Evolutionary conservation across 345 rosid species (phyloP).

Genomic region (Heritiera fomes): DNA sequence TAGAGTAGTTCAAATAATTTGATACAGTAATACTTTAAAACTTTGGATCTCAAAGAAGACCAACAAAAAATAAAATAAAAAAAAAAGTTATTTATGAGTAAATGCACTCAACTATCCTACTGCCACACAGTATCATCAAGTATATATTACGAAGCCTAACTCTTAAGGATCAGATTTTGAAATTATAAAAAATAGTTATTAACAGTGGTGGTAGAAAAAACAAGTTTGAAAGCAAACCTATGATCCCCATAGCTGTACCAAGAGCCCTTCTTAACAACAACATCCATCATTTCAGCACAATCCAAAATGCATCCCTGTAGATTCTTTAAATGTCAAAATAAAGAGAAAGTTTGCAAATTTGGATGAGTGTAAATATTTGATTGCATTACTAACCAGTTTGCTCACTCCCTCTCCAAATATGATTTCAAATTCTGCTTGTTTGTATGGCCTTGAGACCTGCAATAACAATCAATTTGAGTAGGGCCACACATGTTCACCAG

Average conservation of each 20-base stretch:
- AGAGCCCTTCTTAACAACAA: slow-evolving; percentile 84
- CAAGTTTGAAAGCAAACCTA: slow-evolving; percentile 44
- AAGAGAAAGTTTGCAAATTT: slow-evolving; percentile 9
- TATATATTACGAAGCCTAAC: neutral
- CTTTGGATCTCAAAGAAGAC: neutral
- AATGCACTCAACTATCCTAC: neutral
- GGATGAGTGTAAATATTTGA: slow-evolving; percentile 9
- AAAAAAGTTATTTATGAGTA: neutral
- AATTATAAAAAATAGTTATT: neutral
- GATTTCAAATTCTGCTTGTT: slow-evolving; percentile 95
- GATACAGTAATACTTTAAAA: neutral
- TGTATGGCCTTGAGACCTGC: slow-evolving; percentile 94
- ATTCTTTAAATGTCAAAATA: slow-evolving; percentile 23
- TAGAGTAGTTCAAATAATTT: neutral
- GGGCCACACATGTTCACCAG: neutral
- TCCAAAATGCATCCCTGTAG: slow-evolving; percentile 88
- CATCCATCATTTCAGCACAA: slow-evolving; percentile 84
- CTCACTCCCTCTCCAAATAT: slow-evolving; percentile 95
- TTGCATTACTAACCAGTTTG: slow-evolving; percentile 66
- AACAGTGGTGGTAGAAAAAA: slow-evolving; percentile 1
- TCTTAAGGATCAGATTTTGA: neutral
- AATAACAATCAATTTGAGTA: slow-evolving; percentile 19
- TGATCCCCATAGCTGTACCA: slow-evolving; percentile 97
- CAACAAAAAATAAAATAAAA: neutral
- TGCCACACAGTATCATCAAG: neutral